phyloP scores from a whole-genome alignment of 306 rosid species.

The Chamaecrista fasciculata region DNA sequence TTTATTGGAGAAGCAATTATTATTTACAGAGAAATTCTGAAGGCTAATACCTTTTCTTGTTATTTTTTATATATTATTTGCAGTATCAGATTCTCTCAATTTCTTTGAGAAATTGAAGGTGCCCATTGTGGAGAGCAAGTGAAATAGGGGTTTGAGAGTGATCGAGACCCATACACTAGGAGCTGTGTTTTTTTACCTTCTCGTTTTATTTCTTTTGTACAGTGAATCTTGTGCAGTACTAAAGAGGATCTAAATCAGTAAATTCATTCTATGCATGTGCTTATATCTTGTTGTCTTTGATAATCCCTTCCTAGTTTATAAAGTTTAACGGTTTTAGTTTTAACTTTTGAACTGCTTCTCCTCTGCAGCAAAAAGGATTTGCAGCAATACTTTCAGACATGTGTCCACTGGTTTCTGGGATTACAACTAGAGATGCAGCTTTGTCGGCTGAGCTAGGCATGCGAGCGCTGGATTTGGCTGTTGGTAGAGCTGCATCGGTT shows the following conservation, averaged over 20 bases:
- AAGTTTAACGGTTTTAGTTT: constrained; percentile 1
- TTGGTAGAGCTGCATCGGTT: constrained; percentile 50
- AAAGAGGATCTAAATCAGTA: too few relatives aligned
- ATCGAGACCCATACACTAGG: too few relatives aligned
- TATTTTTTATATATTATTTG: too few relatives aligned
- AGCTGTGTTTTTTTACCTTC: too few relatives aligned
- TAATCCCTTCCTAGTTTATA: neutral
- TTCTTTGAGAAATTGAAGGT: too few relatives aligned
- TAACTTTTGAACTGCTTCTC: constrained; percentile 14
- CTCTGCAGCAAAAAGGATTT: constrained; percentile 57
- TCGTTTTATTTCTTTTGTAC: too few relatives aligned
- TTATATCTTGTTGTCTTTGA: neutral
- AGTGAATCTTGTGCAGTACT: too few relatives aligned
- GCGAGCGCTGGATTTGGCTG: constrained; percentile 84
- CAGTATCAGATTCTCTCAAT: too few relatives aligned
- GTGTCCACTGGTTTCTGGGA: constrained; percentile 92
- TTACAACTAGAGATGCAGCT: constrained; percentile 75
- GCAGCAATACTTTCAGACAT: constrained; percentile 84
- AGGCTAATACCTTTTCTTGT: too few relatives aligned
- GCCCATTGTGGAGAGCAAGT: too few relatives aligned
- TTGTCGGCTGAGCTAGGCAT: constrained; percentile 76
- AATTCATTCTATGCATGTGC: too few relatives aligned
- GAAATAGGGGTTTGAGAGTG: too few relatives aligned
- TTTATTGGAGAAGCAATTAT: neutral
- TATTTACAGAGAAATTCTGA: neutral